Base-by-base conservation (phyloP, 345 rosid genomes). In the Populus ilicifolia region DNA sequence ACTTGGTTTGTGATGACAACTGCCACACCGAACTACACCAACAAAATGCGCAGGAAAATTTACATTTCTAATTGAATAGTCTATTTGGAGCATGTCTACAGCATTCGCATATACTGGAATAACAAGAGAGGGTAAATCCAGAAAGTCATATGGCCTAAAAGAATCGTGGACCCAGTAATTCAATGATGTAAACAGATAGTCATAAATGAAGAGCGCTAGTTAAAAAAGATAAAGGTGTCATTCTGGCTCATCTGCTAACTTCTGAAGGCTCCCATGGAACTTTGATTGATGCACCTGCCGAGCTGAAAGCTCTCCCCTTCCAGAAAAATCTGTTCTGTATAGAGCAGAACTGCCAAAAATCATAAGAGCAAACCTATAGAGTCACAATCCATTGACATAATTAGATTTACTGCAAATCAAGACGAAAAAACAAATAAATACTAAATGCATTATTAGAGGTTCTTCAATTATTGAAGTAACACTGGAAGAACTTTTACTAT, bases 251-350 rank as follows among this genome's bases (percentile, higher is more conserved):
- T 96, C 99, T 30, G 96, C 97, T 82, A 96, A 81, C 82, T 92
- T 96, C 88, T 96, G 98, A 72, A 96, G 94, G 80, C 97, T 91
- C 85, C 98, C 88, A 56, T 92, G 90, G 82, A 96, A 96, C 84
- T 96, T 96, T 7, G 97, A 98, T 41, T 93, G 98, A 88, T 96
- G 99, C 99, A 92, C 93, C 83, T 96, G 99, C 75, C 97, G 87
- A 14, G 98, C 98, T 23, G 98, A 92, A 73, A 96, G 89, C 82
- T 93, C 99, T 61, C 98, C 99, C 76, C 99, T 91, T 71, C 98
- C 99, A 43, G 89, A 86, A 83, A 92, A 96, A 89, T 93, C 95
- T 67, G 99, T 93, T 84, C 99, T 84, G 82, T 96, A 96, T 48
- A 96, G 89, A 43, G 97, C 97, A 0, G 99, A 93, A 48, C 97